Base-by-base conservation (phyloP, 2,329 filamentous ascomycete genomes). In the Bipolaris sorokiniana region DNA sequence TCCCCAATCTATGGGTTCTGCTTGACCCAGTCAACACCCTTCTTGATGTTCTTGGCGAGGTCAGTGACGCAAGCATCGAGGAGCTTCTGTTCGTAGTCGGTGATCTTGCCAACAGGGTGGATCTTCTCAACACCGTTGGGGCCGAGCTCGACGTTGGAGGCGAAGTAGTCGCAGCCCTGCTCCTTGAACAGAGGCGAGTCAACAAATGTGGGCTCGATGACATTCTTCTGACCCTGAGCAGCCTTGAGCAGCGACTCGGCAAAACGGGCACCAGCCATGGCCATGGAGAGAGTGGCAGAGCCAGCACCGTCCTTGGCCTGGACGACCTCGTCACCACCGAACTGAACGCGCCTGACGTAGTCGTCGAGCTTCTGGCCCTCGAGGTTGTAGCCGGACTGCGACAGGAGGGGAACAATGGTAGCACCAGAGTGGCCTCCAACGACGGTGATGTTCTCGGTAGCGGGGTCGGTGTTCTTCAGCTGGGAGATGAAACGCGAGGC, bases 111-210 rank as follows among this genome's bases (percentile, higher is more conserved):
- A 71, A 99, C 82, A 72, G 90, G 88, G 79, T 90, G 85, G 79
- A 98, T 94, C 87, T 96, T 90, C 86, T 95, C 88, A 67, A 96
- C 94, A 84, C 95, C 95, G 79, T 94, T 90, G 79, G 93, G 92
- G 83, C 95, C 95, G 75, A 99, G 91, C 85, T 97, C 91, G 77
- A 99, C 91, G 80, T 88, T 89, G 82, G 90, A 93, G 77, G 92
- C 90, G 84, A 99, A 99, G 90, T 96, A 99, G 60, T 96, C 90
- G 74, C 96, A 87, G 76, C 94, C 95, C 84, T 96, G 90, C 84
- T 97, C 92, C 90, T 97, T 97, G 91, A 92, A 98, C 69, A 98
- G 88, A 64, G 94, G 93, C 78, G 90, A 94, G 82, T 99, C 92
- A 76, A 99, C 93, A 74, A 97, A 99, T 63, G 94, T 93, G 71